These are phyloP conservation scores for Rubus parviflorus DNA, from an alignment of 306 rosid genomes.

Conservation along the genomic window DNA sequence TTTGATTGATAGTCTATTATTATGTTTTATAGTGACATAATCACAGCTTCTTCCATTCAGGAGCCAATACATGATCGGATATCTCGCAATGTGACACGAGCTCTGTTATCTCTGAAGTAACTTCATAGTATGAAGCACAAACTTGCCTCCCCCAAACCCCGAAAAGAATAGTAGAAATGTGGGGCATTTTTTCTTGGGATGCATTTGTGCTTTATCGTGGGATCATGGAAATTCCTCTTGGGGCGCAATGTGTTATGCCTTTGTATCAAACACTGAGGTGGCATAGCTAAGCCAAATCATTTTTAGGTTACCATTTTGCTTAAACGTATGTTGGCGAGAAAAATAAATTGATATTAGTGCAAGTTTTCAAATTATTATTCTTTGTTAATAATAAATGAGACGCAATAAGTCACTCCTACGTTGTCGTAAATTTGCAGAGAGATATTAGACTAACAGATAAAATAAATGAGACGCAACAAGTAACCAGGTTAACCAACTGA, in stretches of 20 bases:
- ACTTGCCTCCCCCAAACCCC: neutral
- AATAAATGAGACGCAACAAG: too few species aligned
- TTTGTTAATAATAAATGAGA: too few species aligned
- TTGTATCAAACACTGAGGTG: neutral
- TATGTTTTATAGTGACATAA: neutral
- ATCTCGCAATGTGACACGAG: slow-evolving; percentile 72
- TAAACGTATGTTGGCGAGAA: neutral
- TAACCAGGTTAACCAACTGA: too few species aligned
- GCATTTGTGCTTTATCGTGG: neutral
- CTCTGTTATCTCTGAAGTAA: slow-evolving; percentile 55
- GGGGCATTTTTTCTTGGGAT: neutral
- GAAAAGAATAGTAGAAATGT: neutral
- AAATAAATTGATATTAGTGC: too few species aligned
- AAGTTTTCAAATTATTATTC: too few species aligned
- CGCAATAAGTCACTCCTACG: too few species aligned
- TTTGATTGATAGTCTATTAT: neutral
- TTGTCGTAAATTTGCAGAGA: too few species aligned
- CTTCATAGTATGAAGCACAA: neutral
- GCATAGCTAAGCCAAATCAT: neutral
- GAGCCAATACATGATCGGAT: slow-evolving; percentile 80
- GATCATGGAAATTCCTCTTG: neutral
- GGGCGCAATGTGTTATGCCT: neutral
- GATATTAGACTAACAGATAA: too few species aligned
- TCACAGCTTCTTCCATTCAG: slow-evolving; percentile 40
- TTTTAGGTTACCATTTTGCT: neutral